Percentiles rank a stretch among this genome's conserved stretches.
Evolutionary conservation across 2,329 filamentous ascomycete species (phyloP).

Genomic region (Aspergillaceae sp.): DNA sequence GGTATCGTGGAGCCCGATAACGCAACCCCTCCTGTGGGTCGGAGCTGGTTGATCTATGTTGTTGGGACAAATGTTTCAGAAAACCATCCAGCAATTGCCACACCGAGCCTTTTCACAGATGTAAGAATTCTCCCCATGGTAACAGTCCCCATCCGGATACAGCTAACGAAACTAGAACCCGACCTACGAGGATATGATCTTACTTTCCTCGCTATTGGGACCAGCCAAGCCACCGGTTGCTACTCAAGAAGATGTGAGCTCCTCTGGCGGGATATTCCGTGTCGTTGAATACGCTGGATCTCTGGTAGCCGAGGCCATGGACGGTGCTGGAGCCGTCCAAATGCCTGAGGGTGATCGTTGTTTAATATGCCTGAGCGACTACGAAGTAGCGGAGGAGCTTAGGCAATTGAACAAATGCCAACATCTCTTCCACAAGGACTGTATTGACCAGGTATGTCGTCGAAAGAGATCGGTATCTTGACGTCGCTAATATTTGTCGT

Average conservation of each 20-base stretch:
- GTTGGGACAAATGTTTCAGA: constrained; percentile 62
- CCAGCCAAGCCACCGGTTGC: constrained; percentile 62
- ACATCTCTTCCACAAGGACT: constrained; percentile 60
- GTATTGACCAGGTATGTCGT: constrained; percentile 54
- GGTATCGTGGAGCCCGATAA: constrained; percentile 55
- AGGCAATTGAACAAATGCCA: constrained; percentile 55
- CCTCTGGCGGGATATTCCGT: constrained; percentile 53
- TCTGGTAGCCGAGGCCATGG: constrained; percentile 41
- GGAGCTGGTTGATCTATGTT: constrained; percentile 66
- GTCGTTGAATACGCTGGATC: constrained; percentile 38
- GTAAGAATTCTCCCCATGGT: constrained; percentile 31
- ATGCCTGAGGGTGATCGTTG: constrained; percentile 48
- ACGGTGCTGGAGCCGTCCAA: constrained; percentile 28
- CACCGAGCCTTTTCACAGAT: constrained; percentile 61
- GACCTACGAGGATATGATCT: constrained; percentile 64
- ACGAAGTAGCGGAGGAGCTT: constrained; percentile 53
- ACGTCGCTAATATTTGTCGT: constrained; percentile 19
- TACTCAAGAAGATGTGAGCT: constrained; percentile 54
- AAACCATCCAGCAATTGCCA: constrained; percentile 61
- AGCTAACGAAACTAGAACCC: constrained; percentile 39
- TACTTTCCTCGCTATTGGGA: constrained; percentile 57
- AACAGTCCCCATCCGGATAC: not conserved
- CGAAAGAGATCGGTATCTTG: too few species aligned
- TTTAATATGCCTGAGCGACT: constrained; percentile 59
- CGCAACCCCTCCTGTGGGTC: constrained; percentile 40